Evolutionary conservation across 2,329 filamentous ascomycete genomes (phyloP), one percentile per base, ranked within the genome.

Genomic region (Rhynchosporium agropyri): DNA sequence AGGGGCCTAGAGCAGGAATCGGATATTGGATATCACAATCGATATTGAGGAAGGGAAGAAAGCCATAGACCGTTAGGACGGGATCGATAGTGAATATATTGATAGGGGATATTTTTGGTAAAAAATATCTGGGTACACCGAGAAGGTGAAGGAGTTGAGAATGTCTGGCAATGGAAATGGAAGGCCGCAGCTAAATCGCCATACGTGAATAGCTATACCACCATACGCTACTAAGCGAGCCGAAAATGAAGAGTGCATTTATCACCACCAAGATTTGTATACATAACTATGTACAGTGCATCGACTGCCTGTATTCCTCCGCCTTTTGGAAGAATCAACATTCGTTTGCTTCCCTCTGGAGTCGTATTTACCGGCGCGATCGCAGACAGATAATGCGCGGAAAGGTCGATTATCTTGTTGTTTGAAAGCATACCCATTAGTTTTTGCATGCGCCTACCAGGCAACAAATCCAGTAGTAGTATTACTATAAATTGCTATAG

Each of bases 1-100:
- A 46, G 49, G 4, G 55, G 57, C 13, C 50, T 65, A 29, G 66
- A 67, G 26, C 58, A 61, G 42, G 65, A 69, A 58, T 33, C 57
- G 10, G 69, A 70, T 60, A 71, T 71, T 60, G 68, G 64, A 13
- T 72, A 73, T 61, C 69, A 71, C 58, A 71, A 63, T 54, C 51
- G 69, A 4, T 72, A 72, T 66, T 70, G 70, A 13, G 62, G 61
- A 2, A 65, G 68, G 9, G 63, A 67, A n/a, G 50, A 60, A 9
- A 31, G 26, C 8, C 64, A 66, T 53, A 64, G 63, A 28, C 63
- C 63, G 31, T 42, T 69, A 51, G 64, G 65, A 10, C 29, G 43
- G 36, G 20, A 36, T 40, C 12, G 15, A 4, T 36, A 57, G 40
- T 43, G 45, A 46, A 36, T 28, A 7, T 49, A 42, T 28, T 13